Percentiles rank a stretch among this genome's conserved stretches.
Evolutionary conservation across 2,329 filamentous ascomycete species (phyloP).

Genomic region (Alternaria sp.): DNA sequence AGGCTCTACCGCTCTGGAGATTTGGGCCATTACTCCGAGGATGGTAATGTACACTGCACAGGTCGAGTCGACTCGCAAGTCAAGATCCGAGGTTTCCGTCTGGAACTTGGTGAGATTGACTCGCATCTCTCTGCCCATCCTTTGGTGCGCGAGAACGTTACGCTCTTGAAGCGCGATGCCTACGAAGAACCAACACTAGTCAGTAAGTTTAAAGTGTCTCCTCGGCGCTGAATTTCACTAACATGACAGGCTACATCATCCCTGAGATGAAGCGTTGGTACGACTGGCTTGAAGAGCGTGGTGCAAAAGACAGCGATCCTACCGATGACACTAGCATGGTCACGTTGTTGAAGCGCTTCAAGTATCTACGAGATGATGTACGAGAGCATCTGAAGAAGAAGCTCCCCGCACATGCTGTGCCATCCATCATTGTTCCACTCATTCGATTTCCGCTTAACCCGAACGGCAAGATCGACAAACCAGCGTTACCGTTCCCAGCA

Average conservation of each 20-base stretch:
- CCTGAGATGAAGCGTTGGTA: conserved; percentile 80
- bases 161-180: conserved; percentile 81
- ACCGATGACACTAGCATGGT: conserved; percentile 61
- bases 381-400: conserved; percentile 75
- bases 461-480: conserved; percentile 77
- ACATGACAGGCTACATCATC: conserved; percentile 71
- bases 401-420: conserved; percentile 78
- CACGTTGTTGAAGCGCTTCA: conserved; percentile 67
- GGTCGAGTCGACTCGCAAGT: conserved; percentile 88
- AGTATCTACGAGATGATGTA: conserved; percentile 66
- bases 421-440: conserved; percentile 76
- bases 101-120: conserved; percentile 94
- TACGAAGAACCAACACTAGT: conserved; percentile 87
- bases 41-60: conserved; percentile 77
- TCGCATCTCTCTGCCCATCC: conserved; percentile 77
- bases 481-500: conserved; percentile 81
- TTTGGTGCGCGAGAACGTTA: conserved; percentile 83
- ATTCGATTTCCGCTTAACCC: conserved; percentile 73
- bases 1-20: conserved; percentile 89
- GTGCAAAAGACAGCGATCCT: conserved; percentile 49
- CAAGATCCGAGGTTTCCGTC: conserved; percentile 95
- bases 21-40: conserved; percentile 75
- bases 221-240: background rate
- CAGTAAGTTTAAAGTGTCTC: conserved; percentile 57
- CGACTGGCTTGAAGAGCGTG: conserved; percentile 66